Evolutionary conservation across 2,329 filamentous ascomycete genomes (phyloP).

Genomic region (Diplodia seriata): DNA sequence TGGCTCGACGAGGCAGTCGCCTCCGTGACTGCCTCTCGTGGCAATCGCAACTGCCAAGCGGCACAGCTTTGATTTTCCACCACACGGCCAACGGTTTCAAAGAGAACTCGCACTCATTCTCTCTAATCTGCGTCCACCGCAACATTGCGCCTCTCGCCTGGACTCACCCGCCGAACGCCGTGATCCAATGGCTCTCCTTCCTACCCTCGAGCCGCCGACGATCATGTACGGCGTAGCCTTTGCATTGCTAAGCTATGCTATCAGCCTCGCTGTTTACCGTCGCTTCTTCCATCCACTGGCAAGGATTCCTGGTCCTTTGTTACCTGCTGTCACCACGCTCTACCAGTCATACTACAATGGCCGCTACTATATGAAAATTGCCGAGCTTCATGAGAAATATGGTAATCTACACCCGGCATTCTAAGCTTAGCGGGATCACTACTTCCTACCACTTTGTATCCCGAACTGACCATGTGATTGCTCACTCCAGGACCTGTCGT

Average conservation of each 20-base stretch:
- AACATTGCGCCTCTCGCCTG: too few relatives aligned
- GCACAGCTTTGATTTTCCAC: neutral
- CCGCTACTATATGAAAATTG: slow-evolving; percentile 36
- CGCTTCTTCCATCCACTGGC: slow-evolving; percentile 34
- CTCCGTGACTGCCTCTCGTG: neutral
- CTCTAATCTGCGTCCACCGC: too few relatives aligned
- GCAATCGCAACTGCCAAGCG: neutral
- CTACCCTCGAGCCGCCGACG: neutral
- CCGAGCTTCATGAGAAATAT: slow-evolving; percentile 38
- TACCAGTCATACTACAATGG: slow-evolving; percentile 36
- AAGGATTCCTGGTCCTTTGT: slow-evolving; percentile 32
- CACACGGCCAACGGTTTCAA: neutral
- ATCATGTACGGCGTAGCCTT: neutral
- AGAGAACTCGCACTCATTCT: too few relatives aligned
- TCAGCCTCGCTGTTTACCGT: slow-evolving; percentile 27
- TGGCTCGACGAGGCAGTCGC: neutral
- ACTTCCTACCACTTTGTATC: neutral
- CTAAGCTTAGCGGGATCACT: too few relatives aligned
- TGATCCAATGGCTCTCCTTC: neutral
- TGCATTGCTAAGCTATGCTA: neutral
- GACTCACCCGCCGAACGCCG: too few relatives aligned
- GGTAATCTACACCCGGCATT: neutral
- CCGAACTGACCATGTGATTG: neutral
- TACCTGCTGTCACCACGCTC: slow-evolving; percentile 31
- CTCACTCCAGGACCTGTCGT: slow-evolving; percentile 33